Base-by-base conservation (phyloP, 208 protist genomes). In the Trypanosoma lewisi region DNA sequence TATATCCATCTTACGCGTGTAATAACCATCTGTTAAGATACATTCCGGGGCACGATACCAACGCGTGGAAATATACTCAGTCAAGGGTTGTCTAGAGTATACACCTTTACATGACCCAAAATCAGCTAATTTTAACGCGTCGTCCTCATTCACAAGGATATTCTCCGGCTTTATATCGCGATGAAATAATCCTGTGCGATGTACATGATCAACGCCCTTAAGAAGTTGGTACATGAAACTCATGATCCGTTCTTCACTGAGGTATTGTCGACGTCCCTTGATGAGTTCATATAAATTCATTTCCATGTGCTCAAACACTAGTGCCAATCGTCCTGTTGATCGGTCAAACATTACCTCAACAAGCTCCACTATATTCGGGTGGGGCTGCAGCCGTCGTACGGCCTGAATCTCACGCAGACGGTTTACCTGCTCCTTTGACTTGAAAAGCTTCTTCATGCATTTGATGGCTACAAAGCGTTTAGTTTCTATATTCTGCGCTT, bases 251-350 rank as follows among this genome's bases (percentile, higher is more conserved):
- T 94, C 85, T 47, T 97, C 88, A 4, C 69, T 63, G 0, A 98
- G 67, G 64, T 87, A 85, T 65, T 98, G 91, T 45, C 78, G 67
- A 17, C 97, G 60, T 1, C 85, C 84, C 31, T 83, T 83, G 37
- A 99, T 99, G 11, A 98, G 57, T 76, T 99, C 96, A 75, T 99
- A 99, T 8, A 98, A 74, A 71, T 98, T 99, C 91, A 97, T 97
- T 12, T 98, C 97, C 95, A 99, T 97, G 17, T 98, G 70, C 73
- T 99, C 97, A 77, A 99, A 97, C 25, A 99, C 97, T 0, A 99
- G 80, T 2, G 95, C 96, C 0, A 99, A 73, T 4, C 93, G 80
- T 0, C 96, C 94, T 0, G 93, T 96, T 34, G 77, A 82, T 25
- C 77, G 79, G 64, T 97, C 93, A 64, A 97, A 98, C 9, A 99